These are phyloP conservation scores for Corylus americana DNA, from an alignment of 306 rosid species.

Conservation along the genomic window DNA sequence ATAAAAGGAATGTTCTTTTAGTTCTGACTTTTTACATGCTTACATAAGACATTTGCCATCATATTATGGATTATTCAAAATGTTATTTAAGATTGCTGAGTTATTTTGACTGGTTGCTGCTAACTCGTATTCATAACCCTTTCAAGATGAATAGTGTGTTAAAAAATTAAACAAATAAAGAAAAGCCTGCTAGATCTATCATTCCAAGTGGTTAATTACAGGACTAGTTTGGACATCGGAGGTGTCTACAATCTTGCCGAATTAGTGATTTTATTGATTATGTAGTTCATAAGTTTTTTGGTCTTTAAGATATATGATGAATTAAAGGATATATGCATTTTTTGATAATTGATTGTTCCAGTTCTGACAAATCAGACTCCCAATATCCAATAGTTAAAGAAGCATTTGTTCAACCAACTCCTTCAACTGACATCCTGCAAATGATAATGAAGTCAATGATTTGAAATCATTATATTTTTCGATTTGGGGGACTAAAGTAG, in stretches of 20 bases:
- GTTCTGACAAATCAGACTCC: background rate
- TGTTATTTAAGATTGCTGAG: background rate
- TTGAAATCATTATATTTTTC: background rate
- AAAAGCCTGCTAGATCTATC: background rate
- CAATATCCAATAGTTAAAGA: background rate
- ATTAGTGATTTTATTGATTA: background rate
- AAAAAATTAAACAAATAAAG: background rate
- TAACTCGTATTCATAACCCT: background rate
- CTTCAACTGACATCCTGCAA: background rate
- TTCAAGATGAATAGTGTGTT: background rate
- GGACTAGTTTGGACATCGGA: background rate
- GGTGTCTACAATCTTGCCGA: background rate
- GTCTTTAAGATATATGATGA: background rate
- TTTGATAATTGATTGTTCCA: background rate
- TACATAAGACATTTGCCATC: background rate
- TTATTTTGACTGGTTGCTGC: background rate
- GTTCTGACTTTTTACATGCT: background rate
- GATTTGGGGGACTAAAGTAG: background rate
- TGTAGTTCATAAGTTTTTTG: background rate
- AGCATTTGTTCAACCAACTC: background rate
- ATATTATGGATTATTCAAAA: background rate
- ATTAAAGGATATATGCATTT: background rate
- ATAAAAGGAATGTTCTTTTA: background rate
- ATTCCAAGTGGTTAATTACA: background rate
- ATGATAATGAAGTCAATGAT: background rate